Base-by-base conservation (phyloP, 352 stramenopile species). In the Thraustotheca clavata region DNA sequence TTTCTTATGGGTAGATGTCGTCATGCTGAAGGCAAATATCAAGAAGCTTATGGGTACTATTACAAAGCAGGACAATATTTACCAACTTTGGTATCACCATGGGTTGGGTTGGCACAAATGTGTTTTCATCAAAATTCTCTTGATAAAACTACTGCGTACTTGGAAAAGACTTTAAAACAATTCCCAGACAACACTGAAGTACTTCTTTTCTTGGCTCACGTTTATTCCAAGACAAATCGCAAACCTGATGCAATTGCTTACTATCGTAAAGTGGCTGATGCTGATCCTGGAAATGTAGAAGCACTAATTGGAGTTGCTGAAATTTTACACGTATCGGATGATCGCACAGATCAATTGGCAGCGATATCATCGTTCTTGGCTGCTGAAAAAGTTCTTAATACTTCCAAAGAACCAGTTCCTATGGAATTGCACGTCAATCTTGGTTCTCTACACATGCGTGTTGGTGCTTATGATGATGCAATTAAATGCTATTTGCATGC, bases 21-120 rank as follows among this genome's bases (percentile, higher is more conserved):
- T 59, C 96, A 99, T 69, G 89, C 94, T 33, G 80, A 82, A 60
- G 87, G 87, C 54, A 96, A 98, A 66, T 96, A 97, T 74, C 95
- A 98, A 68, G 86, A 98, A 60, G 96, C 96, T 12, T 96, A 96
- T 70, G 96, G 92, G 69, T 96, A 98, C 71, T 99, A 99, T 75
- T 94, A 96, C 59, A 94, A 97, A 60, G 93, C 94, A 31, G 94
- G 80, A 26, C 81, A 84, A 16, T 72, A 90, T n/a, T 90, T 81
- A 79, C 78, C 84, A 3, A 90, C 91, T 69, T 92, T 94, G 36
- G 86, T 91, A 33, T 69, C 93, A 20, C 84, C 86, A 8, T 94
- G 84, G 84, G 86, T 92, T 52, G 86, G 86, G 0, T 55, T 95
- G 9, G 86, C 83, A n/a, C 86, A 95, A 54, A 94, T 94, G 83